Evolutionary conservation across 257 asterid species (phyloP).

Genomic region (Nicotiana tomentosiformis): DNA sequence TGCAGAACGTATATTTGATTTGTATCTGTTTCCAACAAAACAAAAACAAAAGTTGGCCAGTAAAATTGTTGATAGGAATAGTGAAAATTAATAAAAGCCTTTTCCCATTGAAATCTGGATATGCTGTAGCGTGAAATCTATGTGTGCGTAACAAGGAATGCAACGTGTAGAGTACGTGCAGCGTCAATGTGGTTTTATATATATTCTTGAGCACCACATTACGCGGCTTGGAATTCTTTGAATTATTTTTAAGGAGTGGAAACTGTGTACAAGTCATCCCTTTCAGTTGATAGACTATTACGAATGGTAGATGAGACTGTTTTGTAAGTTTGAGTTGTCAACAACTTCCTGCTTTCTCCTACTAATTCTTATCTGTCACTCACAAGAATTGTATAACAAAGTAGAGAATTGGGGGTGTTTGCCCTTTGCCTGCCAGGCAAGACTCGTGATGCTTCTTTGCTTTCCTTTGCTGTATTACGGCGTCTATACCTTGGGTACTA

Average conservation of each 20-base stretch:
- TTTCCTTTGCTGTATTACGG: neutral
- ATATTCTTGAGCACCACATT: neutral
- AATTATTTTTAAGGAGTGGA: neutral
- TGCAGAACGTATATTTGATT: too few relatives aligned
- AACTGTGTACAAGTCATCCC: neutral
- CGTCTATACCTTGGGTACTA: neutral
- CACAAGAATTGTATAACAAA: neutral
- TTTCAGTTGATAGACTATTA: neutral
- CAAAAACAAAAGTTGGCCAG: neutral
- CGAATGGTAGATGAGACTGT: neutral
- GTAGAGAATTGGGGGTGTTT: neutral
- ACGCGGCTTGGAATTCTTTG: neutral
- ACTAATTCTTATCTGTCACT: neutral
- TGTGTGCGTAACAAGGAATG: neutral
- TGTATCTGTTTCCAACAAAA: neutral
- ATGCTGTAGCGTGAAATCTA: neutral
- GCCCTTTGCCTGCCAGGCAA: neutral
- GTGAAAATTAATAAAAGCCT: neutral
- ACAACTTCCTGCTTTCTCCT: neutral
- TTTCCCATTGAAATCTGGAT: neutral
- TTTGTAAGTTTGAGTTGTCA: conserved; percentile 1
- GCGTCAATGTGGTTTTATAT: neutral
- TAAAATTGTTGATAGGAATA: neutral
- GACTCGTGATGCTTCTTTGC: neutral
- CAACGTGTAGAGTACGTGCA: conserved; percentile 6